phyloP scores from a whole-genome alignment of 1,284 basidiomycete genomes.

The Cryptococcus sp. region DNA sequence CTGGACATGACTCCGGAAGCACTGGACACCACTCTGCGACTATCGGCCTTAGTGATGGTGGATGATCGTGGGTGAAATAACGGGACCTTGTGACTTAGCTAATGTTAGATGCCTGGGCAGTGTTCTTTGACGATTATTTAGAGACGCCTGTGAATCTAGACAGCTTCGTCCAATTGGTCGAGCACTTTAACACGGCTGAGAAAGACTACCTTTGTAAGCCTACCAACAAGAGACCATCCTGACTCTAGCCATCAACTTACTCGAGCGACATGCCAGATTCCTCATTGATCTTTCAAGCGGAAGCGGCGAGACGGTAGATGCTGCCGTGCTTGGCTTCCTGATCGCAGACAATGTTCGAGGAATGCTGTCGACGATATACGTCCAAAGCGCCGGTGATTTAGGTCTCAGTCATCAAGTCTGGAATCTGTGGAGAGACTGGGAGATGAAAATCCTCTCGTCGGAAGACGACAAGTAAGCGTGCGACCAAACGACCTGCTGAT shows the following conservation, averaged over 20 bases:
- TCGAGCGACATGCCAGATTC: constrained; percentile 66
- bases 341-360: constrained; percentile 56
- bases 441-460: constrained; percentile 58
- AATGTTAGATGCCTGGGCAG: constrained; percentile 27
- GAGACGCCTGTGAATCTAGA: constrained; percentile 36
- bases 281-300: constrained; percentile 52
- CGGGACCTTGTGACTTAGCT: not conserved
- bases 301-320: constrained; percentile 18
- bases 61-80: constrained; percentile 22
- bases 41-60: constrained; percentile 30
- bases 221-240: constrained; percentile 6
- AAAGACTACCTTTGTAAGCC: constrained; percentile 73
- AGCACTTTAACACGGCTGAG: constrained; percentile 66
- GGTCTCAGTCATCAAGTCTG: constrained; percentile 65
- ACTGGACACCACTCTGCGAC: not conserved
- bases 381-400: constrained; percentile 54
- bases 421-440: constrained; percentile 70
- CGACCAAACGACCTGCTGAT: constrained; percentile 1
- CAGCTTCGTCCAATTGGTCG: constrained; percentile 58
- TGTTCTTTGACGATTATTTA: constrained; percentile 25
- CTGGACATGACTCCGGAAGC: constrained; percentile 6
- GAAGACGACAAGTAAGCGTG: constrained; percentile 54
- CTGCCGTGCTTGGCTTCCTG: constrained; percentile 45
- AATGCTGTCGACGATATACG: constrained; percentile 56
- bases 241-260: constrained; percentile 62